Conservation (phyloP, 2,329 filamentous ascomycete species). For the Penicillium crustosum region DNA sequence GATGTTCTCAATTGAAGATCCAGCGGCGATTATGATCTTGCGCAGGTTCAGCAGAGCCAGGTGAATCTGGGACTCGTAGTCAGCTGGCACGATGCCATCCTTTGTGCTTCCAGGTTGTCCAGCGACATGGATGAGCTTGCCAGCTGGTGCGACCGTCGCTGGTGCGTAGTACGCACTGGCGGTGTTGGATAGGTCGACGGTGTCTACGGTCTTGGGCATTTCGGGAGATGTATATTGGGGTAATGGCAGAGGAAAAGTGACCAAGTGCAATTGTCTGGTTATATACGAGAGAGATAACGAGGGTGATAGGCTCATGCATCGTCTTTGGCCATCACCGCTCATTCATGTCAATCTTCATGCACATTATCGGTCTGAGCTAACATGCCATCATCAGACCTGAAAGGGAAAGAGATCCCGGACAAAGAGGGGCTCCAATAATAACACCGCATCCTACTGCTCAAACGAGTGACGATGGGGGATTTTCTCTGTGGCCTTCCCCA, state of each 20-base stretch:
- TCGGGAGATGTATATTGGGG: too few species aligned
- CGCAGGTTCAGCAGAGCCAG: neutral
- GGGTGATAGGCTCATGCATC: too few species aligned
- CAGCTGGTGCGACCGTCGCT: neutral
- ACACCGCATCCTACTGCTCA: neutral
- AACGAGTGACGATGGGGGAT: neutral
- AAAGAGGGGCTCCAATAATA: neutral
- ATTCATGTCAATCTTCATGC: too few species aligned
- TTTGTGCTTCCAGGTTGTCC: neutral
- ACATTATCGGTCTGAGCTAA: neutral
- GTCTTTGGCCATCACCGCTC: too few species aligned
- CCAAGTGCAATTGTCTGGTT: too few species aligned
- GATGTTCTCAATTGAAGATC: neutral
- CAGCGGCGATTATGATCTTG: neutral
- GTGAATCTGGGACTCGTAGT: neutral
- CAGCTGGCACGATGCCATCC: neutral
- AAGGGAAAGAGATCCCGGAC: neutral
- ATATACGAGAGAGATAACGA: too few species aligned
- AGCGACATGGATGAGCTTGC: neutral
- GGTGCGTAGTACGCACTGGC: neutral
- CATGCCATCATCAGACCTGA: neutral
- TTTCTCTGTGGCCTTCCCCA: neutral
- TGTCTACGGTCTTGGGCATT: neutral
- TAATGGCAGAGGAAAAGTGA: too few species aligned
- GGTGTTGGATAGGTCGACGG: neutral